A percentile compares a stretch with the other conserved stretches of the same genome.
These are phyloP conservation scores for Neurospora sp. DNA, from an alignment of 495 filamentous ascomycete genomes.

Conservation along the genomic window DNA sequence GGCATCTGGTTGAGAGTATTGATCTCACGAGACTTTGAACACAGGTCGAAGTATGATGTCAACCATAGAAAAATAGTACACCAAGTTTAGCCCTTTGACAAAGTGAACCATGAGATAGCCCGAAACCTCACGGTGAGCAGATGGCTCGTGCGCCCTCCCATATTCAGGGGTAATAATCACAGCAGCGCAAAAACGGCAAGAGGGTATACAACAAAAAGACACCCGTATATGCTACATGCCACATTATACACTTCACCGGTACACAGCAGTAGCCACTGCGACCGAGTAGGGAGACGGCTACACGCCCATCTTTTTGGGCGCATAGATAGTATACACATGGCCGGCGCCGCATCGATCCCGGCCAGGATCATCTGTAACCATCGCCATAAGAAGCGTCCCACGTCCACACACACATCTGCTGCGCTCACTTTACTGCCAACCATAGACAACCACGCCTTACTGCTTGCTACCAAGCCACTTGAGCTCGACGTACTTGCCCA, in stretches of 20 bases:
- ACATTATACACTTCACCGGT: neutral
- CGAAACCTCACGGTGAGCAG: neutral
- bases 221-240: neutral
- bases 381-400: neutral
- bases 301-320: neutral
- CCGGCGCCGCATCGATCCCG: neutral
- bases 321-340: neutral
- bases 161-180: neutral
- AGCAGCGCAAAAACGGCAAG: neutral
- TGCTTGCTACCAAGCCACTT: constrained; percentile 16
- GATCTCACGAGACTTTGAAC: neutral
- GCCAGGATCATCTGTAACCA: neutral
- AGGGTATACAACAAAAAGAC: neutral
- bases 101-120: neutral
- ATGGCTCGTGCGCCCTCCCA: neutral
- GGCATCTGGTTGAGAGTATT: neutral
- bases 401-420: neutral
- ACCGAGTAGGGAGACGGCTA: neutral
- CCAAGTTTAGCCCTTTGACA: neutral
- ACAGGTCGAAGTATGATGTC: neutral
- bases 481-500: constrained; percentile 18
- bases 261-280: neutral
- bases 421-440: neutral
- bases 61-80: neutral
- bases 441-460: constrained; percentile 2